Evolutionary conservation across 495 filamentous ascomycete species (phyloP).

Genomic region (Sporormia fimetaria): DNA sequence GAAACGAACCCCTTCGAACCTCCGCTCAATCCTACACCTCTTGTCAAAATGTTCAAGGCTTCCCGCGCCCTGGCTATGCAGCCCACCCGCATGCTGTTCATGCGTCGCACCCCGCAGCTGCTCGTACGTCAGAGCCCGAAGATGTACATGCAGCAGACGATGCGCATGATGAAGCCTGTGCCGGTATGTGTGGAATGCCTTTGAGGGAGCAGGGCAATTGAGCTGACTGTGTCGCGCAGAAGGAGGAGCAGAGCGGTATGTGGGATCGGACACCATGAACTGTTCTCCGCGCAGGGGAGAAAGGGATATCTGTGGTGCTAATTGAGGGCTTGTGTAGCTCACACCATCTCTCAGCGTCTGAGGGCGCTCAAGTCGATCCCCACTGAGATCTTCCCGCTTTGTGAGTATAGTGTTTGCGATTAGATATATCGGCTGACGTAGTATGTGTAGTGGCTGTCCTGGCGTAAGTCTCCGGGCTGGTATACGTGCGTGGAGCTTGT

Average conservation of each 20-base stretch:
- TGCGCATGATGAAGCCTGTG: conserved; percentile 60
- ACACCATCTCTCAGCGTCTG: conserved; percentile 94
- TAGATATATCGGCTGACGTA: conserved; percentile 6
- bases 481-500: conserved; percentile 5
- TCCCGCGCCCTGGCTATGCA: conserved; percentile 44
- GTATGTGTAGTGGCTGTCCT: conserved; percentile 66
- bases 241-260: conserved; percentile 37
- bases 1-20: too few relatives aligned
- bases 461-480: conserved; percentile 38
- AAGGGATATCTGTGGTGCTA: too few relatives aligned
- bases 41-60: conserved; percentile 15
- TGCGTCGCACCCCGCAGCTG: conserved; percentile 39
- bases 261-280: conserved; percentile 1
- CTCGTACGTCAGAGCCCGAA: conserved; percentile 6
- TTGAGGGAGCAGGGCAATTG: not conserved
- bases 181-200: conserved; percentile 50
- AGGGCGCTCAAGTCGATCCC: conserved; percentile 78
- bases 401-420: conserved; percentile 43
- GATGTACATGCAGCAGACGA: conserved; percentile 45
- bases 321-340: conserved; percentile 47
- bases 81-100: conserved; percentile 47
- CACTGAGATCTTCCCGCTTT: conserved; percentile 87
- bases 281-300: not conserved
- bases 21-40: not conserved
- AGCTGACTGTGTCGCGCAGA: conserved; percentile 30